phyloP scores from a whole-genome alignment of 2,329 filamentous ascomycete genomes.

The Aspergillus eucalypticola region DNA sequence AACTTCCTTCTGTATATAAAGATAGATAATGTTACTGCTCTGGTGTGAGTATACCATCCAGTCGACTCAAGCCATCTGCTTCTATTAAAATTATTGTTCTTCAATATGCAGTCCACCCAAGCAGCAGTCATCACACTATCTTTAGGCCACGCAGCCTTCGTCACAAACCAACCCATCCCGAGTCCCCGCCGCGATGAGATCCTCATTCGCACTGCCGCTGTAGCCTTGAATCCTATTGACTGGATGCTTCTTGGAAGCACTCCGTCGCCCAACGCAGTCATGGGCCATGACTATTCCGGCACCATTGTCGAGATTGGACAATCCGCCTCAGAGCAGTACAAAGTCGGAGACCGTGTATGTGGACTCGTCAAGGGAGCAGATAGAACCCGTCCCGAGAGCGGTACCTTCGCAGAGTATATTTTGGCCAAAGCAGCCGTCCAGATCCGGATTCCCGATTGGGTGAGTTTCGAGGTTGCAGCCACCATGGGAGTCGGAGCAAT shows the following conservation, averaged over 20 bases:
- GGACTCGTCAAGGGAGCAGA: slow-evolving; percentile 37
- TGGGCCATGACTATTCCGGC: slow-evolving; percentile 11
- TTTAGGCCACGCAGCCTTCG: neutral
- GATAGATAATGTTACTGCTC: neutral
- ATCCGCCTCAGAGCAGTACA: slow-evolving; percentile 8
- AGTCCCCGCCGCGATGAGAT: neutral
- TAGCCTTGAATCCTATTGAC: slow-evolving; percentile 12
- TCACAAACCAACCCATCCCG: neutral
- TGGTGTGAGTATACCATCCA: neutral
- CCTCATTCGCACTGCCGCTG: slow-evolving; percentile 3
- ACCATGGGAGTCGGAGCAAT: slow-evolving; percentile 32
- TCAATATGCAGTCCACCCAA: neutral
- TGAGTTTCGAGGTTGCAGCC: slow-evolving; percentile 35
- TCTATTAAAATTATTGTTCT: neutral
- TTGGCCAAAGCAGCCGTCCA: slow-evolving; percentile 29
- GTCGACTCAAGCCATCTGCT: neutral
- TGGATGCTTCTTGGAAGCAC: slow-evolving; percentile 6
- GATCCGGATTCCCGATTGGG: slow-evolving; percentile 32
- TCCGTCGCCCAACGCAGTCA: neutral
- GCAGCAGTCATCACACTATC: neutral
- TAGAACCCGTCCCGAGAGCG: slow-evolving; percentile 24
- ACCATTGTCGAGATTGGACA: neutral
- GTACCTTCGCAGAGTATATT: slow-evolving; percentile 42
- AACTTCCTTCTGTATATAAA: neutral
- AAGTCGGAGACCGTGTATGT: slow-evolving; percentile 37